phyloP scores from a whole-genome alignment of 306 rosid species.

The Vicia faba region DNA sequence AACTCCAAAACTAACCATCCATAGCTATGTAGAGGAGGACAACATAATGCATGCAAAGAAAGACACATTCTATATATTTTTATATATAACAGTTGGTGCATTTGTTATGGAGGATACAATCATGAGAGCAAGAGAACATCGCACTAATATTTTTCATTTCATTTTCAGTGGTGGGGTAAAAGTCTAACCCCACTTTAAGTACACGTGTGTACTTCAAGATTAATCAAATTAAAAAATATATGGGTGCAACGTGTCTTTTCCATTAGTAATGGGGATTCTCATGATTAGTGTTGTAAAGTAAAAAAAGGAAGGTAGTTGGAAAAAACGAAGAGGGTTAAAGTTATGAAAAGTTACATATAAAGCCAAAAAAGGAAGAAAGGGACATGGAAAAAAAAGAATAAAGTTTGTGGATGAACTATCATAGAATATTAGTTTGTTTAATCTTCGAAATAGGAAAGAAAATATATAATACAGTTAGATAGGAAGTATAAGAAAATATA shows the following conservation, averaged over 20 bases:
- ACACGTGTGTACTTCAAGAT: conserved; percentile 33
- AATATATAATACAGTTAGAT: too few relatives aligned
- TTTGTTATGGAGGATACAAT: conserved; percentile 46
- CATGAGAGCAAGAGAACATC: conserved; percentile 38
- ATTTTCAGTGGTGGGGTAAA: conserved; percentile 28
- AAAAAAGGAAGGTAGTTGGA: conserved; percentile 34
- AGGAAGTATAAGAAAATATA: too few relatives aligned
- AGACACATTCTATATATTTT: neutral
- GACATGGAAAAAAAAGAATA: conserved; percentile 5
- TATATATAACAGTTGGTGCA: conserved; percentile 32
- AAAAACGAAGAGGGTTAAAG: conserved; percentile 34
- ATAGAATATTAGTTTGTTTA: too few relatives aligned
- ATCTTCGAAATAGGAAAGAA: too few relatives aligned
- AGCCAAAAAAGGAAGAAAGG: conserved; percentile 23
- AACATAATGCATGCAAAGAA: conserved; percentile 52
- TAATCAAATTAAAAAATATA: neutral
- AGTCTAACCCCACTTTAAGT: conserved; percentile 10
- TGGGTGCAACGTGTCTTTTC: conserved; percentile 35
- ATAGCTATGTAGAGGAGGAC: conserved; percentile 46
- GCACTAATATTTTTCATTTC: conserved; percentile 30
- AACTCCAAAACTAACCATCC: conserved; percentile 35
- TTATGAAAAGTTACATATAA: conserved; percentile 6
- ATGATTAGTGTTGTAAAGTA: conserved; percentile 35
- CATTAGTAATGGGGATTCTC: conserved; percentile 30
- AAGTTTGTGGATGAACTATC: too few relatives aligned